Evolutionary conservation across 352 stramenopile species (phyloP), one percentile per base, ranked within the genome.

Genomic region (Phytophthora sojae): DNA sequence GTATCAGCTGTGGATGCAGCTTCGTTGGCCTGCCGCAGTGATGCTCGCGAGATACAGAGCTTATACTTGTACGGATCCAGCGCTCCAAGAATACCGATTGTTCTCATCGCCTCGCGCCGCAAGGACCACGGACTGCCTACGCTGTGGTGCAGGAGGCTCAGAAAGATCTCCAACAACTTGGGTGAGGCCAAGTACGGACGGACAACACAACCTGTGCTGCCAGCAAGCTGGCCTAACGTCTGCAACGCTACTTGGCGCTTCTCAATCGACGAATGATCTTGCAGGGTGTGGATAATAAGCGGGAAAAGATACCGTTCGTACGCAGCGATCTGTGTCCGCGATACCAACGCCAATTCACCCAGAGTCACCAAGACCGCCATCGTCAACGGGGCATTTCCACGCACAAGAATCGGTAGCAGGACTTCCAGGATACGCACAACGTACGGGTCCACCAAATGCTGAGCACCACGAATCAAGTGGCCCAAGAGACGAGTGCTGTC

Each of bases 11-110:
- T 85, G 4, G 66, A 77, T 7, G 73, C 82, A n/a, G 63, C 64
- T 64, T 94, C 83, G 32, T 95, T 91, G 0, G 81, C 85, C 74
- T 94, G 78, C 14, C 89, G 75, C 54, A 95, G 71, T 6, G 86
- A 91, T 12, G 79, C 82, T 30, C 86, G 73, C 32, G 89, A 93
- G 12, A 93, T 72, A 55, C 83, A 93, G 30, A 96, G 56, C 57
- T 94, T 94, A 83, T 98, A 98, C 45, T 97, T 93, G 87, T 99
- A 98, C 44, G 98, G 98, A 66, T 99, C 97, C 12, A 99, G 67
- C 5, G 97, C 98, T 15, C 89, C 89, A 2, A 99, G 73, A 60
- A 99, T 97, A 21, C 98, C 98, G 51, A 99, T 96, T 0, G 95
- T 99, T 60, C 98, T 91, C 85, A 99, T 98, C 1, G 98, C 96